These are phyloP conservation scores for Lactifluus echinatus DNA, from an alignment of 768 basidiomycete species.

Conservation along the genomic window DNA sequence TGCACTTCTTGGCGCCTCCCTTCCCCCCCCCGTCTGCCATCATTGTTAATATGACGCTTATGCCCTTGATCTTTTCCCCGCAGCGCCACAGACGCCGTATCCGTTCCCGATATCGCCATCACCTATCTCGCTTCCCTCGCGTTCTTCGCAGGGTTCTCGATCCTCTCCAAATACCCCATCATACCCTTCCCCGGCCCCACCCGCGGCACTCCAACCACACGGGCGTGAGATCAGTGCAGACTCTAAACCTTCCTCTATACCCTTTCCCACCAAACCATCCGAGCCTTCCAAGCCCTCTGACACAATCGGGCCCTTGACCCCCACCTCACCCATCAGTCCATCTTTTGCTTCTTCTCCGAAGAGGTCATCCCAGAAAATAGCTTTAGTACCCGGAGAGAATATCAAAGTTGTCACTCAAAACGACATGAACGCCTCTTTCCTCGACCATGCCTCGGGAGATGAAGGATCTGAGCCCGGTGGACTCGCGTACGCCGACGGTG, in stretches of 20 bases:
- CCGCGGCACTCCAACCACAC: neutral
- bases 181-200: slow-evolving; percentile 16
- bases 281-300: slow-evolving; percentile 16
- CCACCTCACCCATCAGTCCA: slow-evolving; percentile 12
- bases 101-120: neutral
- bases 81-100: slow-evolving; percentile 12
- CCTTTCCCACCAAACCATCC: slow-evolving; percentile 23
- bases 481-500: slow-evolving; percentile 32
- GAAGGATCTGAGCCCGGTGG: slow-evolving; percentile 26
- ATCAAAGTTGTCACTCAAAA: slow-evolving; percentile 12
- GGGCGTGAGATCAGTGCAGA: neutral
- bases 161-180: slow-evolving; percentile 9
- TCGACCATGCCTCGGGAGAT: neutral
- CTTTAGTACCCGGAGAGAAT: slow-evolving; percentile 3
- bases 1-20: neutral
- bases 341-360: slow-evolving; percentile 47
- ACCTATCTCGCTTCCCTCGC: neutral
- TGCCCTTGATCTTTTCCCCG: neutral
- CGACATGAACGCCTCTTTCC: slow-evolving; percentile 1
- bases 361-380: slow-evolving; percentile 35
- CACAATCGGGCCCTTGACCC: slow-evolving; percentile 24
- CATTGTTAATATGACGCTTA: slow-evolving; percentile 4
- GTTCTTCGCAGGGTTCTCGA: neutral
- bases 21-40: neutral
- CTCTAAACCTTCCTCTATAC: slow-evolving; percentile 15